Evolutionary conservation across 2,329 filamentous ascomycete genomes (phyloP).

Genomic region (Penicillium fuscoglaucum): DNA sequence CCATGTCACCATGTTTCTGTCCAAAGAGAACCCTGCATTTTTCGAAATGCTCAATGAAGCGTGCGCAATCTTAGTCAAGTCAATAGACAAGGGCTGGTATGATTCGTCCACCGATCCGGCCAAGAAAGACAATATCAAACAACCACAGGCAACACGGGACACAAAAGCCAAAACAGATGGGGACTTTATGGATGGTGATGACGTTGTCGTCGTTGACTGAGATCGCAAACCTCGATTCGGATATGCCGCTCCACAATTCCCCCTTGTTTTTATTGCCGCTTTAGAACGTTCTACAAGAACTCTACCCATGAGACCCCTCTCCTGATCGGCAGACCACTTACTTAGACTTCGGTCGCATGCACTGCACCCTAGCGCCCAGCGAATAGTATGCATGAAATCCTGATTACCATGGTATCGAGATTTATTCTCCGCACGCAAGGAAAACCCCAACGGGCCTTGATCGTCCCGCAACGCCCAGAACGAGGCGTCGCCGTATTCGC

Average conservation of each 20-base stretch:
- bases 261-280: background rate
- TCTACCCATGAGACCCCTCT: conserved; percentile 7
- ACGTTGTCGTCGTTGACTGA: conserved; percentile 39
- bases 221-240: background rate
- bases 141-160: conserved; percentile 14
- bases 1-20: conserved; percentile 61
- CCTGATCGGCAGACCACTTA: conserved; percentile 17
- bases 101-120: conserved; percentile 27
- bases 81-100: conserved; percentile 45
- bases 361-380: conserved; percentile 4
- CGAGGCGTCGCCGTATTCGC: background rate
- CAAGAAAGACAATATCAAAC: conserved; percentile 21
- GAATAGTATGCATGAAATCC: conserved; percentile 8
- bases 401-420: conserved; percentile 2
- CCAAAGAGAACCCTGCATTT: conserved; percentile 48
- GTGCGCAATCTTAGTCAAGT: conserved; percentile 40
- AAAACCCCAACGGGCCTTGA: background rate
- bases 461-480: background rate
- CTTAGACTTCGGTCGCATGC: conserved; percentile 15
- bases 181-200: conserved; percentile 36
- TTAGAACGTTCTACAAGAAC: conserved; percentile 8
- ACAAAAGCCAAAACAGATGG: conserved; percentile 19
- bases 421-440: conserved; percentile 3
- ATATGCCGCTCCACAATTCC: background rate
- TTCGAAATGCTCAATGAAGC: conserved; percentile 41